A percentile compares a stretch with the other conserved stretches of the same genome.
These are phyloP conservation scores for Neonothopanus nambi DNA, from an alignment of 1,284 basidiomycete genomes.

Conservation along the genomic window DNA sequence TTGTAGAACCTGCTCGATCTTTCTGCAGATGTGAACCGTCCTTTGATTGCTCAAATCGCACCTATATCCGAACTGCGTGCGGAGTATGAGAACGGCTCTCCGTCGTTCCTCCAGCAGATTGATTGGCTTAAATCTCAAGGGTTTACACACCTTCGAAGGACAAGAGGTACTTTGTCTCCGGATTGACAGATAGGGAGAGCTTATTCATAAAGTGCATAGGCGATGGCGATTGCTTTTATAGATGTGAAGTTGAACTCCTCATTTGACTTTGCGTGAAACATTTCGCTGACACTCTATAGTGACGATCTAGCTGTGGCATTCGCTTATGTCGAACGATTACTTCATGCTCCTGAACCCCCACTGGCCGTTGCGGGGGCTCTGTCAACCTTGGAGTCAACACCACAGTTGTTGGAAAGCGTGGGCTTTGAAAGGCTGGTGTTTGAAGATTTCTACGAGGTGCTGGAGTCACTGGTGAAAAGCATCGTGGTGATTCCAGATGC, in stretches of 20 bases:
- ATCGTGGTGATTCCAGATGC: conserved; percentile 39
- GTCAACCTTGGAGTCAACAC: conserved; percentile 52
- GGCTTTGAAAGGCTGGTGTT: conserved; percentile 70
- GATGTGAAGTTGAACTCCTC: conserved; percentile 48
- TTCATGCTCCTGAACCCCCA: conserved; percentile 43
- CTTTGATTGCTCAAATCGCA: conserved; percentile 50
- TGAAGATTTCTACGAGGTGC: conserved; percentile 57
- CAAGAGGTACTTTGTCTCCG: conserved; percentile 68
- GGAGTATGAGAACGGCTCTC: conserved; percentile 67
- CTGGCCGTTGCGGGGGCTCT: conserved; percentile 53
- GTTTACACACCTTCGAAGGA: conserved; percentile 63
- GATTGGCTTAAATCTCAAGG: conserved; percentile 58
- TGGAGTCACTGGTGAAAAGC: conserved; percentile 42
- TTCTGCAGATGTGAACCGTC: conserved; percentile 43
- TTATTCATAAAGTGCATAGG: conserved; percentile 36
- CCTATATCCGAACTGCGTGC: conserved; percentile 51
- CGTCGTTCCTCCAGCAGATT: conserved; percentile 65
- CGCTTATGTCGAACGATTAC: conserved; percentile 61
- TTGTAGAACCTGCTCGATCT: conserved; percentile 49
- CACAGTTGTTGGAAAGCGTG: conserved; percentile 54
- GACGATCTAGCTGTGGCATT: conserved; percentile 60
- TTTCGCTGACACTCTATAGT: conserved; percentile 31
- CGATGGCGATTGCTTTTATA: conserved; percentile 82
- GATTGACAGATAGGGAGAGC: no score
- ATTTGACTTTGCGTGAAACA: conserved; percentile 5